Evolutionary conservation across 2,329 filamentous ascomycete genomes (phyloP), one percentile per base, ranked within the genome.

Genomic region (Ophiostoma pallidulum): DNA sequence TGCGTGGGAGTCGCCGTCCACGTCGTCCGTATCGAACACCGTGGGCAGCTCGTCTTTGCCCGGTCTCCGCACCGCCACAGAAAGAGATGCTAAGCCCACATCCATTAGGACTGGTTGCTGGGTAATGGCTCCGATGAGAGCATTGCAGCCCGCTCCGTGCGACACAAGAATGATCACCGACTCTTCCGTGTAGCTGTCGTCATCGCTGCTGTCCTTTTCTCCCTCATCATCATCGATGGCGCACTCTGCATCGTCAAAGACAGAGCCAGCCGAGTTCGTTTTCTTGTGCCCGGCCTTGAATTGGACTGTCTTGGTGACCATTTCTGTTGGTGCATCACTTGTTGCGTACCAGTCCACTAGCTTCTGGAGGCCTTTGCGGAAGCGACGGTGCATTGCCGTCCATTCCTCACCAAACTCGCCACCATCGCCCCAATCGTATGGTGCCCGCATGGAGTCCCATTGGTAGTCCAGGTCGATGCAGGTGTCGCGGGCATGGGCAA

Each of bases 91-190:
- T 66, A 94, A 86, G 24, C 83, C 84, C 14, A 97, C 84, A 60
- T 97, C 90, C 59, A 94, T 79, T 13, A 98, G 73, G 0, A 94
- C 89, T 0, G 92, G 91, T 59, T 95, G 86, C 51, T 91, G 86
- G 0, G 90, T 94, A 54, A 98, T 77, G 22, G 89, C 89, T 12
- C 91, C 89, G 53, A 98, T 90, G 38, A 98, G 67, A 3, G 92
- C 92, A 66, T 98, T 98, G 66, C 91, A 95, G 33, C 92, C 92
- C 13, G 92, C 92, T 20, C 91, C 91, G 60, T 98, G 92, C 0
- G 92, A 95, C 19, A 98, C 85, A 8, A 98, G 68, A 35, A 98
- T 74, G 14, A 98, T 70, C 2, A 97, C 82, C 2, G 89, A 77
- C 56, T 94, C 86, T 1, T 78, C 73, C 29, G 84, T 78, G 0